Base-by-base conservation (phyloP, 129 eudicot species). In the Scalesia atractyloides region DNA sequence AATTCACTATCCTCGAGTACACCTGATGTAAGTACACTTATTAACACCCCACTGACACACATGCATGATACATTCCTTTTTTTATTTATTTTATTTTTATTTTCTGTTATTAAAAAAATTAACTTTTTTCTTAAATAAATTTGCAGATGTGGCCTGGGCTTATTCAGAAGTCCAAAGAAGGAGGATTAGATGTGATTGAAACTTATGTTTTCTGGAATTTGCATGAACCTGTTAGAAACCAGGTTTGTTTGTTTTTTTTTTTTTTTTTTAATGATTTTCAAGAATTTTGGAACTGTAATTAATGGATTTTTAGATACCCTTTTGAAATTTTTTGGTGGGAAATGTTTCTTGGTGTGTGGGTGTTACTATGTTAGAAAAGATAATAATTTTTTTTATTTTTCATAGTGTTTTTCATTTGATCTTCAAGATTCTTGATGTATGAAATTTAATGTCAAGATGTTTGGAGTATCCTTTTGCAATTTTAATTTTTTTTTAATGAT, bases 1-100 rank as follows among this genome's bases (percentile, higher is more conserved):
- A 5, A 88, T 90, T 70, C 99, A 95, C 73, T 95, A 95, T 72
- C 99, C 99, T 20, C 91, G 99, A 95, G 99, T 75, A 95, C 99
- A 39, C 99, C 99, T 14, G 95, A 91, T 12, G 99, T 95, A 24
- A 58, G 81, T 63, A 10, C 10, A 41, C 9, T 22, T 11, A 10
- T 4, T 9, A 33, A 16, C 36, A 39, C 24, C 30, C 63, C 60
- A 57, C 54, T 36, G 37, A 50, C 53, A 48, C 67, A 41, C 39
- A 64, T 26, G 8, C 12, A n/a, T 57, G 30, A 24, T 24, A 34
- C 46, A 20, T 3, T 68, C 12, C 30, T 51, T 58, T 36, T 72
- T 37, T 20, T 2, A 1, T 26, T 26, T 22, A 22, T 37, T 8
- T 41, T 41, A 7, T 41, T 6, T 37, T 41, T 7, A 7, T 7